Conservation (phyloP, 352 stramenopile genomes). For the Pythium utonaiense region DNA sequence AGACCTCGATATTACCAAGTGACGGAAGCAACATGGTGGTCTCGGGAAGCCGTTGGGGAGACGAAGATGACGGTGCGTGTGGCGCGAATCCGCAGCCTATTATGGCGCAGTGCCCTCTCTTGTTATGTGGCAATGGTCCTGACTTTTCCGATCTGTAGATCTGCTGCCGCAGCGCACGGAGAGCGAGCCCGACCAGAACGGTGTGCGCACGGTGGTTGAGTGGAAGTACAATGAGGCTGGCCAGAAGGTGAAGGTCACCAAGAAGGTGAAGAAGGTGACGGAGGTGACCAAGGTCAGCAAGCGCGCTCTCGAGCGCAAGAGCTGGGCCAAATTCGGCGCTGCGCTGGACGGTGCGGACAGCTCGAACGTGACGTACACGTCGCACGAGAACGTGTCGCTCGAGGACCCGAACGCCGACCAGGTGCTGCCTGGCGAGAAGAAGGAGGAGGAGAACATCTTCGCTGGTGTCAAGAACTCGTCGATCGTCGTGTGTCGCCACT, state of each 20-base stretch:
- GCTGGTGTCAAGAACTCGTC: conserved; percentile 85
- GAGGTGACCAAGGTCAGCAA: conserved; percentile 84
- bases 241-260: conserved; percentile 91
- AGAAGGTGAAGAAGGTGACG: conserved; percentile 86
- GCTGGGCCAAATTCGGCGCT: conserved; percentile 83
- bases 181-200: conserved; percentile 75
- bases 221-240: conserved; percentile 87
- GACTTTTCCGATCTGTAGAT: conserved; percentile 29
- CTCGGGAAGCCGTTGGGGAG: conserved; percentile 69
- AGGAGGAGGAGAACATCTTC: conserved; percentile 87
- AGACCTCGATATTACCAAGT: not conserved
- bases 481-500: conserved; percentile 88
- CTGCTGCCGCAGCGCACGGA: conserved; percentile 77
- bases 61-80: conserved; percentile 62
- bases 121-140: not conserved
- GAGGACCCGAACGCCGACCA: conserved; percentile 88
- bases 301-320: conserved; percentile 75
- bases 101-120: not conserved
- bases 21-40: conserved; percentile 47
- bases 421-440: conserved; percentile 83
- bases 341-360: conserved; percentile 65
- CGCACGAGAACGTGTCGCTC: conserved; percentile 75
- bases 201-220: conserved; percentile 84
- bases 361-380: conserved; percentile 86
- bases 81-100: not conserved